These are phyloP conservation scores for Fusarium graminum DNA, from an alignment of 2,329 filamentous ascomycete species.

Conservation along the genomic window DNA sequence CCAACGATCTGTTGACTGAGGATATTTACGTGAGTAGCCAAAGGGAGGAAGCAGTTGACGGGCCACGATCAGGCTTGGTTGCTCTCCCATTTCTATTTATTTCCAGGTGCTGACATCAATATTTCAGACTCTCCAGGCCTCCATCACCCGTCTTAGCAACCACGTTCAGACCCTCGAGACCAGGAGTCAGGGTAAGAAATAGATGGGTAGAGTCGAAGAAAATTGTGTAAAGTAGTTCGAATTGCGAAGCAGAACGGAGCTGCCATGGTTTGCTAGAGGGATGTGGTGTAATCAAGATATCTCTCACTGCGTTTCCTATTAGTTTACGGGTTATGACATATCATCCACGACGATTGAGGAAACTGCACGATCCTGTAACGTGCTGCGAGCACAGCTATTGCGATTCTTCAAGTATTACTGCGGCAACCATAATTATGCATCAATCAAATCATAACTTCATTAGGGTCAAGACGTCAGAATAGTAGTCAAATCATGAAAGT, in stretches of 20 bases:
- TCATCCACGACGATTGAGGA: constrained; percentile 12
- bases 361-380: constrained; percentile 34
- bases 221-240: constrained; percentile 41
- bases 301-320: constrained; percentile 18
- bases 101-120: constrained; percentile 10
- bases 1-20: constrained; percentile 92
- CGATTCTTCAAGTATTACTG: constrained; percentile 12
- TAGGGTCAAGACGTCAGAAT: constrained; percentile 12
- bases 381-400: constrained; percentile 30
- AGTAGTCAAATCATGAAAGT: constrained; percentile 44
- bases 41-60: constrained; percentile 17
- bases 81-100: not conserved
- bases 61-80: constrained; percentile 4
- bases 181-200: constrained; percentile 81
- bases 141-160: constrained; percentile 85
- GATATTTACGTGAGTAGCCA: constrained; percentile 88
- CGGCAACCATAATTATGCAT: not conserved
- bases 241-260: constrained; percentile 9
- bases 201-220: constrained; percentile 57
- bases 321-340: constrained; percentile 15
- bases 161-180: constrained; percentile 87
- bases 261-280: constrained; percentile 14
- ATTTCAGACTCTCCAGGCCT: constrained; percentile 82
- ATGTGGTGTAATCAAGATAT: constrained; percentile 28
- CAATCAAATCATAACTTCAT: not conserved